Evolutionary conservation across 2,329 filamentous ascomycete species (phyloP), one percentile per base, ranked within the genome.

Genomic region (Colletotrichum spaethianum): DNA sequence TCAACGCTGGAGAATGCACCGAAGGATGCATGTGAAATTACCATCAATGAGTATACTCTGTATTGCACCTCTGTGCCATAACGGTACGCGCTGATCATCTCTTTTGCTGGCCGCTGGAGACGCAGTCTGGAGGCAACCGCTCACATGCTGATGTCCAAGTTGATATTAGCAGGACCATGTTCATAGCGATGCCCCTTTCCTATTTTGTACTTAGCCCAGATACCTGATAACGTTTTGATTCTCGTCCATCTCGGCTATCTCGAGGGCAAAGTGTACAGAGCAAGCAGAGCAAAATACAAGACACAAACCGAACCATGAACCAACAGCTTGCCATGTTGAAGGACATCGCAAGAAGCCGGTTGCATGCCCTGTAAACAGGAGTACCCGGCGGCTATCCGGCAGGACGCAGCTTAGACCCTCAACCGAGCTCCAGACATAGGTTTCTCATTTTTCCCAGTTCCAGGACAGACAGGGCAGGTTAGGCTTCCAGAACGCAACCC

Each of bases 31-130:
- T 65, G 66, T 8, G 16, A 56, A 63, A 63, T 68, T 50, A 53
- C 67, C 28, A 14, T 36, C 8, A 11, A 36, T 11, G 33, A 36
- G 33, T 11, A 36, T 36, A n/a, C n/a, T n/a, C n/a, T n/a, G n/a
- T n/a, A 36, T 36, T 36, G 33, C 33, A 36, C 33, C 33, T 36
- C 31, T 33, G 8, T 36, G 8, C 33, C 33, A 36, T 11, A 11
- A 46, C n/a, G 52, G 52, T 67, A 16, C 20, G 31, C 56, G 46
- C 56, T 57, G 63, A 70, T 70, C 63, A 31, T 62, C 56, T 71
- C 63, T 61, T 67, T 67, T 67, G 62, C 61, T 48, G 44, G 28
- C 28, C 62, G 31, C 65, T 57, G 46, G 57, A 57, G 65, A 36
- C 52, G 20, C n/a, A 61, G 38, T 20, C 55, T 52, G 46, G 59